phyloP scores from a whole-genome alignment of 768 basidiomycete species.

The Suillus subluteus region DNA sequence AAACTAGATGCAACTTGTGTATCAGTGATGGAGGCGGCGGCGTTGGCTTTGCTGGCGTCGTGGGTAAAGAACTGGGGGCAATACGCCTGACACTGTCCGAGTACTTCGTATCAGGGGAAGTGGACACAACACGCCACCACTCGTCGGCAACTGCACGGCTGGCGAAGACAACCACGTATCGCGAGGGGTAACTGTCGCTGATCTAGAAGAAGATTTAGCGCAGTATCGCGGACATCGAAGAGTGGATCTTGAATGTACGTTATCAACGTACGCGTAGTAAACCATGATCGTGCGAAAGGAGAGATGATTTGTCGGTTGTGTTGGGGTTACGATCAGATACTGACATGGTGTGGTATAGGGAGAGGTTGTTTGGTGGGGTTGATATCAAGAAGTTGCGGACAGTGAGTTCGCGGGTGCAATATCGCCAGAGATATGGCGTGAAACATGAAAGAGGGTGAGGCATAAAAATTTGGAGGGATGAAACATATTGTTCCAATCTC shows the following conservation, averaged over 20 bases:
- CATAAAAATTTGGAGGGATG: background rate
- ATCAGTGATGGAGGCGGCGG: background rate
- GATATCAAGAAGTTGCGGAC: background rate
- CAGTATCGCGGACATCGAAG: background rate
- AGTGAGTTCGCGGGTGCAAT: background rate
- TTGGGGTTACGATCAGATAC: background rate
- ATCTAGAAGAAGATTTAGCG: background rate
- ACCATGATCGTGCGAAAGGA: background rate
- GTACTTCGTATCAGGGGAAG: slow-evolving; percentile 11
- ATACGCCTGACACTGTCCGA: background rate
- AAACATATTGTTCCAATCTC: background rate
- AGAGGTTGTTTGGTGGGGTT: background rate
- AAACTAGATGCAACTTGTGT: background rate
- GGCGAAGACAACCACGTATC: slow-evolving; percentile 28
- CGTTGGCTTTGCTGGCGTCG: background rate
- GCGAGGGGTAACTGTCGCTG: background rate
- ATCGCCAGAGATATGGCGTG: background rate
- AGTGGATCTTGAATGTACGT: background rate
- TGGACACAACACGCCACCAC: slow-evolving; percentile 31
- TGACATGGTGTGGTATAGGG: background rate
- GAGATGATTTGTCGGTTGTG: background rate
- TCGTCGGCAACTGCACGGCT: slow-evolving; percentile 27
- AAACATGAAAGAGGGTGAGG: background rate
- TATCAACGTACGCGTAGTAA: background rate
- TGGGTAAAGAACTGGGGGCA: background rate